Evolutionary conservation across 768 basidiomycete species (phyloP).

Genomic region (Kondoa subrosea): DNA sequence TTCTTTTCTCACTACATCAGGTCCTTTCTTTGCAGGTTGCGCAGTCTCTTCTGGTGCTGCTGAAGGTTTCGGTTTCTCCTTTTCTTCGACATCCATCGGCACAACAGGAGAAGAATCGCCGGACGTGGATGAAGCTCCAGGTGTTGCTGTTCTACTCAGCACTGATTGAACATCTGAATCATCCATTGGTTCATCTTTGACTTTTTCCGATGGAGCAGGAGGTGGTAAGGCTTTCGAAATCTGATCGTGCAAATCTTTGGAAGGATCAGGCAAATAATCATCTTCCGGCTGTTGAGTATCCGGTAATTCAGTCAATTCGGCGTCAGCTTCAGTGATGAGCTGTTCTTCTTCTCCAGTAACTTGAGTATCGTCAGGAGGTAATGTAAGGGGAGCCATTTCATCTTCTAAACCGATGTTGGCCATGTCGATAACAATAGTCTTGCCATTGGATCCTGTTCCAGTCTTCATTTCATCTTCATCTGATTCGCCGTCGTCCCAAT

Average conservation of each 20-base stretch:
- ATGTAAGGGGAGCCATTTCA: conserved; percentile 23
- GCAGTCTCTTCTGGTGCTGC: not conserved
- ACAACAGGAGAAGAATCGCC: not conserved
- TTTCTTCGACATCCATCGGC: not conserved
- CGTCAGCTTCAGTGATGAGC: not conserved
- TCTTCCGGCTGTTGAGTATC: not conserved
- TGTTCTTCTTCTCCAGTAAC: conserved; percentile 19
- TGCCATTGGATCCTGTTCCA: conserved; percentile 11
- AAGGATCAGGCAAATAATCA: not conserved
- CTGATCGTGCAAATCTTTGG: not conserved
- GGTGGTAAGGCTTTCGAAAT: not conserved
- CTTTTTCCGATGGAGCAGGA: no score
- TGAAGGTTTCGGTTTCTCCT: not conserved
- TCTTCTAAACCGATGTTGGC: conserved; percentile 25
- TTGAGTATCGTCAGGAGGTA: conserved; percentile 22
- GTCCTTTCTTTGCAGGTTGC: not conserved
- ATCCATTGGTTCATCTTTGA: conserved; percentile 8
- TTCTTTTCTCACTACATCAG: not conserved
- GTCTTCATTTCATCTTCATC: conserved; percentile 19
- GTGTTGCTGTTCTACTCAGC: not conserved
- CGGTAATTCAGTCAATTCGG: not conserved
- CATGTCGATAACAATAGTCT: conserved; percentile 22
- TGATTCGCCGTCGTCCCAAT: conserved; percentile 25
- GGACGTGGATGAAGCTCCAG: not conserved
- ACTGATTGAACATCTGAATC: conserved; percentile 1